Percentiles rank a stretch among this genome's conserved stretches.
Evolutionary conservation across 164 flowering plant species (phyloP).

Genomic region (Vitis cinerea): DNA sequence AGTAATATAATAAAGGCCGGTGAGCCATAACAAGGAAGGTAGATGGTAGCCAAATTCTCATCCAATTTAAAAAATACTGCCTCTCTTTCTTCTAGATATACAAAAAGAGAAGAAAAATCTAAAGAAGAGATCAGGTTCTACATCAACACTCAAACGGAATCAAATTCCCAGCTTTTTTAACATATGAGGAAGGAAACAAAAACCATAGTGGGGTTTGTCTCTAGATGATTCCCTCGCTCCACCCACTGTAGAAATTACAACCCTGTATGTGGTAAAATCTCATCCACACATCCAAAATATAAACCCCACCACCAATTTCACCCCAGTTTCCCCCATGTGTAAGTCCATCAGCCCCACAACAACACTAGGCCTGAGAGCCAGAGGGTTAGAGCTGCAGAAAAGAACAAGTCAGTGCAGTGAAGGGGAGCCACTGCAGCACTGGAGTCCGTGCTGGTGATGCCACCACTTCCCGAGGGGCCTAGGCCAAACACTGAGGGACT

Average conservation of each 20-base stretch:
- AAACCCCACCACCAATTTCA: conserved; percentile 8
- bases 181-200: conserved; percentile 9
- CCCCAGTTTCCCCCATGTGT: background rate
- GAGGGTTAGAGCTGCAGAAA: conserved; percentile 4
- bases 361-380: conserved; percentile 5
- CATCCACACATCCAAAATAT: conserved; percentile 24
- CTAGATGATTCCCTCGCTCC: conserved; percentile 16
- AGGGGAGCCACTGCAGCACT: background rate
- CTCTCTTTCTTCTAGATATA: conserved; percentile 15
- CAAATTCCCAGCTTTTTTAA: conserved; percentile 27
- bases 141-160: conserved; percentile 24
- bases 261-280: conserved; percentile 28
- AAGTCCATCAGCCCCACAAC: conserved; percentile 10
- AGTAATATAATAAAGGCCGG: background rate
- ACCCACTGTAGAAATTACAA: conserved; percentile 10
- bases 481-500: conserved; percentile 6
- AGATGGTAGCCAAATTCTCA: conserved; percentile 4
- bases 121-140: conserved; percentile 18
- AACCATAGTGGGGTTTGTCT: conserved; percentile 26
- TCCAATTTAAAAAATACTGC: conserved; percentile 14
- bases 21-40: background rate
- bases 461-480: conserved; percentile 17
- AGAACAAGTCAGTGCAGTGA: background rate
- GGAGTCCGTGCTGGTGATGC: background rate
- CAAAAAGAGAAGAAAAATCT: conserved; percentile 16